Evolutionary conservation across 192 early-diverging fungal genomes (phyloP).

Genomic region (Backusella parvicylindrica): DNA sequence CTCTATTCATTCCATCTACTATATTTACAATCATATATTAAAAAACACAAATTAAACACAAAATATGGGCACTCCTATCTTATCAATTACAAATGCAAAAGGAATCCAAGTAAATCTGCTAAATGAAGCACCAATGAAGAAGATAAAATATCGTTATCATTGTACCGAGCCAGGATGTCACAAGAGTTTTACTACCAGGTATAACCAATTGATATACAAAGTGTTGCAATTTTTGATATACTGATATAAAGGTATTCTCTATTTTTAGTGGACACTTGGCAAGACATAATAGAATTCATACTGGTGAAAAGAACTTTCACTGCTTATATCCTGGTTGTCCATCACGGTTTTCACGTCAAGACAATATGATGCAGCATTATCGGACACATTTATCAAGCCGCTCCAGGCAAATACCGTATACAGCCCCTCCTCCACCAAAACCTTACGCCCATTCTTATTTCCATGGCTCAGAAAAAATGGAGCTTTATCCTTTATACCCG

Average conservation of each 20-base stretch:
- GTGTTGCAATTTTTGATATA: background rate
- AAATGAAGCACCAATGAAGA: constrained; percentile 11
- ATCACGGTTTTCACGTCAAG: constrained; percentile 74
- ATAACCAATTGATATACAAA: background rate
- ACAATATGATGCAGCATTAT: constrained; percentile 89
- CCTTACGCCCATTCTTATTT: background rate
- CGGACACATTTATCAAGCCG: constrained; percentile 70
- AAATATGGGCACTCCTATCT: background rate
- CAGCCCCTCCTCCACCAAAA: background rate
- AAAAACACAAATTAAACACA: background rate
- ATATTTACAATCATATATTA: background rate
- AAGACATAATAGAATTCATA: constrained; percentile 79
- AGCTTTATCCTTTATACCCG: background rate
- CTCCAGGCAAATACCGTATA: constrained; percentile 36
- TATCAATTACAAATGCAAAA: constrained; percentile 28
- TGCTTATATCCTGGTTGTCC: constrained; percentile 67
- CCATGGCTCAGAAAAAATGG: background rate
- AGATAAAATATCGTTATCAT: constrained; percentile 51
- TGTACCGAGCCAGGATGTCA: constrained; percentile 62
- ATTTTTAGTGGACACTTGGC: constrained; percentile 70
- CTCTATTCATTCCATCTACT: background rate
- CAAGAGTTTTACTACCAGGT: constrained; percentile 79
- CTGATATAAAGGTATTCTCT: constrained; percentile 4
- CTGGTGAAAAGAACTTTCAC: constrained; percentile 72
- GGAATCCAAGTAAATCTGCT: constrained; percentile 31